Conservation (phyloP, 164 flowering plant species). For the Chimonanthus salicifolius region DNA sequence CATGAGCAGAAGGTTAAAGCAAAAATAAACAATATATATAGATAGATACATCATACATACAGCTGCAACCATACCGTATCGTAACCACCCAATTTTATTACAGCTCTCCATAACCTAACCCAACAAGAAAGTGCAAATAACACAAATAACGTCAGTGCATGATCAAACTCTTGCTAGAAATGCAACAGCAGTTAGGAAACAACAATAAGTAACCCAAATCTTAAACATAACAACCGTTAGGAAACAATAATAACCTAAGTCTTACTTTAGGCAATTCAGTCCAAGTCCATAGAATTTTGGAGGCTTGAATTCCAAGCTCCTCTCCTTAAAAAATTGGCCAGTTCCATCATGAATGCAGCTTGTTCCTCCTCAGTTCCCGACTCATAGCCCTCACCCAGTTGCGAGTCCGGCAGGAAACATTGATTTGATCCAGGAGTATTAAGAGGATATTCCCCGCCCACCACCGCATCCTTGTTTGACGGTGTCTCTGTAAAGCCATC, state of each 20-base stretch:
- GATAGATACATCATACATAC: neutral
- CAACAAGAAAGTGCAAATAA: neutral
- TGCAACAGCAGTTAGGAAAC: neutral
- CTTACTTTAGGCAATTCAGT: constrained; percentile 84
- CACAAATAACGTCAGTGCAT: neutral
- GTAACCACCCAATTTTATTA: constrained; percentile 84
- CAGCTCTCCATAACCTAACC: constrained; percentile 85
- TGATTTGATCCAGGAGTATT: constrained; percentile 1
- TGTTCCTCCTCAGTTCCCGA: constrained; percentile 82
- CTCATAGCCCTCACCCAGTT: constrained; percentile 49
- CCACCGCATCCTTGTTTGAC: constrained; percentile 2
- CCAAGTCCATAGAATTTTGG: constrained; percentile 90
- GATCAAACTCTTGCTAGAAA: neutral
- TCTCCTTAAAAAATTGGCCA: constrained; percentile 69
- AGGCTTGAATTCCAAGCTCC: constrained; percentile 75
- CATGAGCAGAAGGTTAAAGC: too few relatives aligned
- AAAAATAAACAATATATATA: too few relatives aligned
- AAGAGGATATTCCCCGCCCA: neutral
- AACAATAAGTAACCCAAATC: neutral
- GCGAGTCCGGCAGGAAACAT: constrained; percentile 10
- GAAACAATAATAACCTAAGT: constrained; percentile 1
- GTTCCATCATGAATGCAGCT: constrained; percentile 64
- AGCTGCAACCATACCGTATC: constrained; percentile 52
- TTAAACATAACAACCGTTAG: neutral
- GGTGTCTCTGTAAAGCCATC: constrained; percentile 1